These are phyloP conservation scores for Microbotryum silenes-acaulis DNA, from an alignment of 1,284 basidiomycete genomes.

Conservation along the genomic window DNA sequence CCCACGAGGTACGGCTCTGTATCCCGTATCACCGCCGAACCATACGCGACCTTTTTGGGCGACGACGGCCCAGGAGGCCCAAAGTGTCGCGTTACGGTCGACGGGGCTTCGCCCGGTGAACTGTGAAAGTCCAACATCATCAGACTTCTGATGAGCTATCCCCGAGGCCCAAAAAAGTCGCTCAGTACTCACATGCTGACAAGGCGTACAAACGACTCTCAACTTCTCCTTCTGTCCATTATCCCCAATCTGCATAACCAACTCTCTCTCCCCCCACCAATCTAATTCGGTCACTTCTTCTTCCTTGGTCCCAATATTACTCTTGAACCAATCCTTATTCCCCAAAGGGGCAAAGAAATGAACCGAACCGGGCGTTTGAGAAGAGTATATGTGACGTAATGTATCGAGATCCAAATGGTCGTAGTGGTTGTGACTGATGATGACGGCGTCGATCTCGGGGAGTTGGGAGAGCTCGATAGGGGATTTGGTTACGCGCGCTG, in stretches of 20 bases:
- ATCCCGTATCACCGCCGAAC: slow-evolving; percentile 65
- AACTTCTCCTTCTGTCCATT: slow-evolving; percentile 11
- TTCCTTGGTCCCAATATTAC: slow-evolving; percentile 42
- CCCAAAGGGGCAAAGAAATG: slow-evolving; percentile 59
- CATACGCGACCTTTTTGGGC: slow-evolving; percentile 46
- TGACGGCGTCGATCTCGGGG: slow-evolving; percentile 57
- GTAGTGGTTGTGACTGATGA: slow-evolving; percentile 46
- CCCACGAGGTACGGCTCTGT: slow-evolving; percentile 39
- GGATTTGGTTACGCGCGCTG: slow-evolving; percentile 53
- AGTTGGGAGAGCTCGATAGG: slow-evolving; percentile 56
- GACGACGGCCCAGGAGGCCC: slow-evolving; percentile 56
- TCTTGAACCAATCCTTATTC: slow-evolving; percentile 50
- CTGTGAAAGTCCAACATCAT: background rate
- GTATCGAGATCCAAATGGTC: slow-evolving; percentile 53
- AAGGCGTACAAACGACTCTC: slow-evolving; percentile 47
- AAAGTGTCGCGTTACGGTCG: slow-evolving; percentile 53
- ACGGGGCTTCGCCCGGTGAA: slow-evolving; percentile 40
- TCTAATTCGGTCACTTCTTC: slow-evolving; percentile 54
- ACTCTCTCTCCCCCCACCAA: slow-evolving; percentile 57
- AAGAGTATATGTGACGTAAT: slow-evolving; percentile 45
- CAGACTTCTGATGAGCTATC: background rate
- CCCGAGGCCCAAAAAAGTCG: background rate
- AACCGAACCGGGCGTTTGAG: slow-evolving; percentile 31
- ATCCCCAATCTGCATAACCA: slow-evolving; percentile 37
- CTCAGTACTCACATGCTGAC: slow-evolving; percentile 49